These are phyloP conservation scores for Capronia epimyces DNA, from an alignment of 2,329 filamentous ascomycete genomes.

Conservation along the genomic window DNA sequence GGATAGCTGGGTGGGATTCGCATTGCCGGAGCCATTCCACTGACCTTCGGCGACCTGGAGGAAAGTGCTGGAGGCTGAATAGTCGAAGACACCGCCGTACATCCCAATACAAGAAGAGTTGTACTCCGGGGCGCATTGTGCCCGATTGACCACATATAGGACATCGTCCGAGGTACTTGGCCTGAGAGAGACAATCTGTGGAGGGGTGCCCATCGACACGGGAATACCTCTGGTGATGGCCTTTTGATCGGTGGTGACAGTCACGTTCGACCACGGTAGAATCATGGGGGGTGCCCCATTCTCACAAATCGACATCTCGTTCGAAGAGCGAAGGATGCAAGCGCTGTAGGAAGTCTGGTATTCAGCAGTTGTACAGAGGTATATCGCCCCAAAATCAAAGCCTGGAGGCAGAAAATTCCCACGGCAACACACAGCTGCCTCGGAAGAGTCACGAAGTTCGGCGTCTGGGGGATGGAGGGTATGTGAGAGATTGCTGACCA, in stretches of 20 bases:
- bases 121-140: conserved; percentile 22
- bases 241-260: conserved; percentile 23
- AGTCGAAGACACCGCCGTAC: conserved; percentile 26
- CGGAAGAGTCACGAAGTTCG: neutral
- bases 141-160: conserved; percentile 25
- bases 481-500: neutral
- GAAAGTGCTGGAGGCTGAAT: conserved; percentile 16
- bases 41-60: conserved; percentile 16
- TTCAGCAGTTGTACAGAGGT: neutral
- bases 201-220: conserved; percentile 23
- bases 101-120: conserved; percentile 21
- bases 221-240: conserved; percentile 23
- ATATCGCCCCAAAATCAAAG: neutral
- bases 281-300: conserved; percentile 25
- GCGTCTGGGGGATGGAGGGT: neutral
- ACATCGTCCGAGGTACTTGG: conserved; percentile 21
- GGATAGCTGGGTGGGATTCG: conserved; percentile 13
- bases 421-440: neutral
- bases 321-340: conserved; percentile 2
- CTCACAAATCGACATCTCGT: conserved; percentile 20
- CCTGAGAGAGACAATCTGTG: conserved; percentile 25
- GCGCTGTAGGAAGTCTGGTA: neutral
- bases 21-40: conserved; percentile 21
- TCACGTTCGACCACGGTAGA: conserved; percentile 22
- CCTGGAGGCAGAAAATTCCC: neutral